phyloP scores from a whole-genome alignment of 306 rosid genomes.

The Quercus gilva region DNA sequence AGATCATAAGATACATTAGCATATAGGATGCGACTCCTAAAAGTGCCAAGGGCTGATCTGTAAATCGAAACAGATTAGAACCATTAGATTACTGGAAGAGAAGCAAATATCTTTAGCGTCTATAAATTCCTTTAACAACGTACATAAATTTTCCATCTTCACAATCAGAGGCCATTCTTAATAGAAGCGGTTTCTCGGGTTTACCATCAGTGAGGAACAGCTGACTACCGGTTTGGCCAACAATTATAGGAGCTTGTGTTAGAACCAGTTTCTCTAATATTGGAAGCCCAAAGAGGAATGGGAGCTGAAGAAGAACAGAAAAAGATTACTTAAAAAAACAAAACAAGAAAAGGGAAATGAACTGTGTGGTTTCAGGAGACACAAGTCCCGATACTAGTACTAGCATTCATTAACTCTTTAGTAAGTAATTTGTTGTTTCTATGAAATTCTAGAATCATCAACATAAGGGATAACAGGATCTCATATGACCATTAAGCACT shows the following conservation, averaged over 20 bases:
- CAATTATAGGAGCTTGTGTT: slow-evolving; percentile 79
- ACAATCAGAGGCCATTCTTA: slow-evolving; percentile 89
- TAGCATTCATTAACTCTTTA: slow-evolving; percentile 10
- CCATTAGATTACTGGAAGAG: slow-evolving; percentile 10
- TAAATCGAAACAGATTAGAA: slow-evolving; percentile 36
- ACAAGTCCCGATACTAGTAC: background rate
- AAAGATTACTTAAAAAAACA: background rate
- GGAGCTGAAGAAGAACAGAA: slow-evolving; percentile 62
- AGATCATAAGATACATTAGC: slow-evolving; percentile 97
- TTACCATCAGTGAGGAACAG: slow-evolving; percentile 90
- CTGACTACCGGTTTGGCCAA: slow-evolving; percentile 91
- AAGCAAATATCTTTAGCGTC: background rate
- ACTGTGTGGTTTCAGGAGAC: background rate
- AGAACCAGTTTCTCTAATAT: slow-evolving; percentile 78
- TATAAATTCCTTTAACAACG: slow-evolving; percentile 28
- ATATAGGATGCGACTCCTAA: slow-evolving; percentile 66
- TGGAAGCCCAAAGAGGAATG: slow-evolving; percentile 80
- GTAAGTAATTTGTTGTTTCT: background rate
- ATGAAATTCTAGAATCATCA: slow-evolving; percentile 19
- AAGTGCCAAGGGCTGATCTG: slow-evolving; percentile 87
- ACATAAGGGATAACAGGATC: background rate
- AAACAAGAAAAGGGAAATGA: background rate
- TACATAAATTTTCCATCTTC: slow-evolving; percentile 84
- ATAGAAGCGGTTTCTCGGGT: slow-evolving; percentile 77
- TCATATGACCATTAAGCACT: background rate